Conservation (phyloP, 495 filamentous ascomycete genomes). For the Podospora pseudoanserina region DNA sequence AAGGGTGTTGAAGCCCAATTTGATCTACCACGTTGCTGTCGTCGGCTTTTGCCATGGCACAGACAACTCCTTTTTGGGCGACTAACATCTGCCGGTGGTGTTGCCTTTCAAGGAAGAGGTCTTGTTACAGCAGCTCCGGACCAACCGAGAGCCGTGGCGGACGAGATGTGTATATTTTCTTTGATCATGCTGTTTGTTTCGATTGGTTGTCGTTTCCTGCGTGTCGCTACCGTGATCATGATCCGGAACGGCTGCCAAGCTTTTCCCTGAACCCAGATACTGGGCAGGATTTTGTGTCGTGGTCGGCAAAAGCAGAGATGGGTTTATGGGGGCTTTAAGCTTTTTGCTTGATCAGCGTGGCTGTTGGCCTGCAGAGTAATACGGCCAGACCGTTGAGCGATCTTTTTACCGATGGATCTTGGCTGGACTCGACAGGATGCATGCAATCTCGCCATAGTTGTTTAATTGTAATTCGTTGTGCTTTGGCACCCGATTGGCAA, state of each 20-base stretch:
- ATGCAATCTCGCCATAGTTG: too few relatives aligned
- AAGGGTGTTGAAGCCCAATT: background rate
- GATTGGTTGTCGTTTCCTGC: background rate
- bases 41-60: slow-evolving; percentile 10
- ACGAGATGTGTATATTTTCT: background rate
- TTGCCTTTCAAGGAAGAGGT: background rate
- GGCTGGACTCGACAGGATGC: too few relatives aligned
- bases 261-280: background rate
- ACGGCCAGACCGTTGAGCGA: too few relatives aligned
- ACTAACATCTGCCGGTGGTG: slow-evolving; percentile 1
- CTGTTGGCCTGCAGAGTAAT: background rate
- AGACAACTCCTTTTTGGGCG: background rate
- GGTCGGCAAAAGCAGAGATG: background rate
- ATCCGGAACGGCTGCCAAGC: background rate
- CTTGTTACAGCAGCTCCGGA: background rate
- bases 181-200: background rate
- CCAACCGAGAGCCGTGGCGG: background rate
- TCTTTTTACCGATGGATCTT: too few relatives aligned
- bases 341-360: background rate
- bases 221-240: background rate
- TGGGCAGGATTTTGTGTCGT: background rate
- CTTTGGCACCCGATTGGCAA: too few relatives aligned
- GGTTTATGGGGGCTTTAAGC: background rate
- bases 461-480: too few relatives aligned
- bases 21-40: background rate